phyloP scores from a whole-genome alignment of 2,329 filamentous ascomycete genomes.

The Alternaria triticina region DNA sequence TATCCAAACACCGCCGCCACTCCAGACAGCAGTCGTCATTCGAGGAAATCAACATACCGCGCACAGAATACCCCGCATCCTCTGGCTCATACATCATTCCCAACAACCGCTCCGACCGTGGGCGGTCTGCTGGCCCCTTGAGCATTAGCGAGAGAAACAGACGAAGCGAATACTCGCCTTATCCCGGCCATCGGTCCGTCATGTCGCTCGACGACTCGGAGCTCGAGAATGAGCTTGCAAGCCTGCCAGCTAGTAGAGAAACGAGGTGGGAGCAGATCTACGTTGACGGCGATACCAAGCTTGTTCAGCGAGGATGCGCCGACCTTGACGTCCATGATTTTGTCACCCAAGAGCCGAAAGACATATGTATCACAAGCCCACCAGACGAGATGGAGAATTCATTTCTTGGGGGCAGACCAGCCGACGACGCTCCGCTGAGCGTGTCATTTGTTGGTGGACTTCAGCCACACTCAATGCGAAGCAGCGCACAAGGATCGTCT shows the following conservation, averaged over 20 bases:
- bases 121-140: conserved; percentile 27
- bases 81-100: conserved; percentile 53
- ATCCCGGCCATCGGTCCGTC: conserved; percentile 42
- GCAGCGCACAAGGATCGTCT: conserved; percentile 10
- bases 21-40: conserved; percentile 39
- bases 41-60: conserved; percentile 43
- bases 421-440: conserved; percentile 34
- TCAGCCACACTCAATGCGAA: conserved; percentile 19
- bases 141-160: conserved; percentile 34
- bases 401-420: conserved; percentile 31
- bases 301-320: conserved; percentile 41
- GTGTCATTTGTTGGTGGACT: conserved; percentile 30
- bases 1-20: conserved; percentile 40
- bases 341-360: conserved; percentile 38
- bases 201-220: conserved; percentile 49
- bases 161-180: conserved; percentile 46
- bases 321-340: conserved; percentile 44
- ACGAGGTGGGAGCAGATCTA: conserved; percentile 50
- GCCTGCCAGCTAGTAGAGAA: conserved; percentile 43
- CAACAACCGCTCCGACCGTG: conserved; percentile 27
- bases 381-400: conserved; percentile 40
- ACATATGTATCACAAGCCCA: conserved; percentile 45
- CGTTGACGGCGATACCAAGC: conserved; percentile 47
- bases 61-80: conserved; percentile 54
- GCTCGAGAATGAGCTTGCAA: conserved; percentile 44